Evolutionary conservation across 1,284 basidiomycete species (phyloP).

Genomic region (Ganoderma meredithae): DNA sequence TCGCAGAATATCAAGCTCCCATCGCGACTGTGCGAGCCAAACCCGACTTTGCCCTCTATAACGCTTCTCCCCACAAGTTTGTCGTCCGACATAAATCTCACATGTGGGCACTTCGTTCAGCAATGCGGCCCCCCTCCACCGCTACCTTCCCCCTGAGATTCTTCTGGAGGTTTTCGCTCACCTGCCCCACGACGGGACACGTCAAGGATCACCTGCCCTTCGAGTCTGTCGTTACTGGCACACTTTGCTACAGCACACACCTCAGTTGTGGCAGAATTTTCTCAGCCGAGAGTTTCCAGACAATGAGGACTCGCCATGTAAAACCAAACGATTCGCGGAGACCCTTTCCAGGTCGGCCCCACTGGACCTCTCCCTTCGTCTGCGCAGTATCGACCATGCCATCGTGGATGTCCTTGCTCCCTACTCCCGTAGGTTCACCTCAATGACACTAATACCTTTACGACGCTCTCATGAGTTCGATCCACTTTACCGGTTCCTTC

Average conservation of each 20-base stretch:
- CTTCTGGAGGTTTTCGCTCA: neutral
- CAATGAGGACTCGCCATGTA: neutral
- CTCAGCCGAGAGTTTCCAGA: neutral
- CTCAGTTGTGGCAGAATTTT: neutral
- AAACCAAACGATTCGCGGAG: neutral
- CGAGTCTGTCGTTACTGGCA: conserved; percentile 1
- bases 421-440: neutral
- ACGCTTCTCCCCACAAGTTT: neutral
- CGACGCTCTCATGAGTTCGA: neutral
- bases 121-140: neutral
- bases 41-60: neutral
- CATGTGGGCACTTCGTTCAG: neutral
- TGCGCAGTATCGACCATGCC: neutral
- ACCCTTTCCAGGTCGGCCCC: neutral
- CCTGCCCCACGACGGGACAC: neutral
- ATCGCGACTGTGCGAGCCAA: neutral
- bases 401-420: neutral
- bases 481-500: neutral
- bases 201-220: neutral
- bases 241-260: neutral
- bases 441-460: neutral
- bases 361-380: neutral
- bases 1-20: neutral
- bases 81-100: neutral
- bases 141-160: neutral